Evolutionary conservation across 1,284 basidiomycete genomes (phyloP).

Genomic region (Ceratobasidium sp.): DNA sequence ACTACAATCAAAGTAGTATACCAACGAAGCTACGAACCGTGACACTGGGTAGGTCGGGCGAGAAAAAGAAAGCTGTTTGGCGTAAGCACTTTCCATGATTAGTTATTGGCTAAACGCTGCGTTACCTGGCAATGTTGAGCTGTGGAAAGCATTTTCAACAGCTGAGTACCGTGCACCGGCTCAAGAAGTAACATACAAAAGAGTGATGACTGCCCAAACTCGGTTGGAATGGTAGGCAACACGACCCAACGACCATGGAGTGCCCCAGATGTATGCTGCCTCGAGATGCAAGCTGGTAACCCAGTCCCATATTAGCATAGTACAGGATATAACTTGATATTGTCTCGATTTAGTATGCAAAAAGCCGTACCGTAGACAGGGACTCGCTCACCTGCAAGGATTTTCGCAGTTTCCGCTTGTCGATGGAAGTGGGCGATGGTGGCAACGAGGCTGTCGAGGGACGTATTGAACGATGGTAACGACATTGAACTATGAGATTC

Average conservation of each 20-base stretch:
- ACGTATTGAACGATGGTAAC: no score
- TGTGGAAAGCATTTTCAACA: neutral
- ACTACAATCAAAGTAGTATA: neutral
- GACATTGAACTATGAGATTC: no score
- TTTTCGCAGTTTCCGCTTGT: no score
- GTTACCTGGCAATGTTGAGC: neutral
- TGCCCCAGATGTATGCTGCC: conserved; percentile 8
- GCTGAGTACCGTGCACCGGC: neutral
- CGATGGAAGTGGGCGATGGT: no score
- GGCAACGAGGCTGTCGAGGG: no score
- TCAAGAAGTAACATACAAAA: neutral
- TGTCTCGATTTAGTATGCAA: no score
- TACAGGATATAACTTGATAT: conserved; percentile 32
- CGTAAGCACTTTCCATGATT: neutral
- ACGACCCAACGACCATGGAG: conserved; percentile 13
- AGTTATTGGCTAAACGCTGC: no score
- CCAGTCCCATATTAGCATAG: conserved; percentile 4
- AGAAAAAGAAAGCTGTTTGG: neutral
- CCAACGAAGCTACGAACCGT: neutral
- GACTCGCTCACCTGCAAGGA: no score
- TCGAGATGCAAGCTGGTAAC: conserved; percentile 12
- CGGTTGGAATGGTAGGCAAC: conserved; percentile 17
- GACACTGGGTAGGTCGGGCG: neutral
- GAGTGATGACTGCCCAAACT: neutral
- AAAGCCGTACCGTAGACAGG: no score